Percentiles rank a stretch among this genome's conserved stretches.
These are phyloP conservation scores for Leucogyrophana mollusca DNA, from an alignment of 768 basidiomycete genomes.

Conservation along the genomic window DNA sequence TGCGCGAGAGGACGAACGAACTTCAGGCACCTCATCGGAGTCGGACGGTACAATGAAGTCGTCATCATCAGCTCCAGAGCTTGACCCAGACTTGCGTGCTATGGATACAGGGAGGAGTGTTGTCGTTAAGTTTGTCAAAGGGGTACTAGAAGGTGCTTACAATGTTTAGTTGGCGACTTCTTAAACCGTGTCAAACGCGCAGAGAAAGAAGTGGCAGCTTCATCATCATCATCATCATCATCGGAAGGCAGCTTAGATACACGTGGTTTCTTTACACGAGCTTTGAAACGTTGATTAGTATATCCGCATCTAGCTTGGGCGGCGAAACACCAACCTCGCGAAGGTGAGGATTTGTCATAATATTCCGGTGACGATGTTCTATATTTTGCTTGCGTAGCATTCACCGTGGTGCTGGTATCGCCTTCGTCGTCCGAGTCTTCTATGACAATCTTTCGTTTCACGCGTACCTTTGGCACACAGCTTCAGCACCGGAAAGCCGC, in stretches of 20 bases:
- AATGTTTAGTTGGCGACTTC: slow-evolving; percentile 56
- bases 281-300: slow-evolving; percentile 25
- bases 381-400: slow-evolving; percentile 13
- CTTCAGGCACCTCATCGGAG: slow-evolving; percentile 53
- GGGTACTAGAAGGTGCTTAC: slow-evolving; percentile 30
- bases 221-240: slow-evolving; percentile 45
- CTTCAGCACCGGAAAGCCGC: neutral
- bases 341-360: slow-evolving; percentile 23
- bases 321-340: slow-evolving; percentile 17
- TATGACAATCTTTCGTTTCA: slow-evolving; percentile 68
- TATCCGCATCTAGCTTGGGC: neutral
- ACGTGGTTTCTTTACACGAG: slow-evolving; percentile 60
- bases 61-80: slow-evolving; percentile 57
- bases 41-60: slow-evolving; percentile 73
- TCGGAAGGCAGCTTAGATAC: slow-evolving; percentile 50
- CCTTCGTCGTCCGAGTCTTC: slow-evolving; percentile 74
- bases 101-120: too few species aligned
- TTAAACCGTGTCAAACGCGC: slow-evolving; percentile 63
- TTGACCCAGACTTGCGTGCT: slow-evolving; percentile 41
- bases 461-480: slow-evolving; percentile 29
- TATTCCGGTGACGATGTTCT: slow-evolving; percentile 27
- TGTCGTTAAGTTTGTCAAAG: slow-evolving; percentile 1
- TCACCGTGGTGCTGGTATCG: slow-evolving; percentile 5
- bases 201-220: slow-evolving; percentile 47
- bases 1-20: slow-evolving; percentile 49